Conservation (phyloP, 2,329 filamentous ascomycete genomes). For the Trichoderma sp. region DNA sequence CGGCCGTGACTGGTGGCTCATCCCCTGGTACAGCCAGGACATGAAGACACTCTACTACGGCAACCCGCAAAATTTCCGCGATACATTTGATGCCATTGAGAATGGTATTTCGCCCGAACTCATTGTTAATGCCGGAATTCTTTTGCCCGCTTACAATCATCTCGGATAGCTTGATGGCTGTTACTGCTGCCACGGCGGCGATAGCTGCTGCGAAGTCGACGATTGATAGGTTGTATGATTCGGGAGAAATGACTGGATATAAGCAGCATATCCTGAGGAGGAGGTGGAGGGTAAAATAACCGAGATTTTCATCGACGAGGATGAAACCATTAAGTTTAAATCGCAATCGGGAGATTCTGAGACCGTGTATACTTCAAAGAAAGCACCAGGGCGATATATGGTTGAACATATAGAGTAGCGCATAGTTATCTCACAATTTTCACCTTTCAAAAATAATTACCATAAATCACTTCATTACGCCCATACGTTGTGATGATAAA, state of each 20-base stretch:
- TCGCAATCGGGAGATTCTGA: neutral
- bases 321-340: neutral
- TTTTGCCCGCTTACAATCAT: neutral
- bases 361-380: neutral
- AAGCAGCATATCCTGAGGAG: neutral
- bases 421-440: neutral
- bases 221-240: neutral
- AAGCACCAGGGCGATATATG: neutral
- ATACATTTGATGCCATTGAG: neutral
- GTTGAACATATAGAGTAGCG: no score
- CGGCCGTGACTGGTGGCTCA: conserved; percentile 22
- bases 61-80: conserved; percentile 19
- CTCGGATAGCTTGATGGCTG: neutral
- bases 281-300: neutral
- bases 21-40: conserved; percentile 21
- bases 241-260: neutral
- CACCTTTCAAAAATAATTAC: neutral
- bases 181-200: neutral
- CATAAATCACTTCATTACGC: neutral
- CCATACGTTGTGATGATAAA: neutral
- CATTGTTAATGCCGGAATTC: neutral
- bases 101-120: neutral
- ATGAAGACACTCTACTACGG: conserved; percentile 19
- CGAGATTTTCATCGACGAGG: neutral
- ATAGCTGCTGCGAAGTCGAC: neutral